phyloP scores from a whole-genome alignment of 768 basidiomycete genomes.

The Lyophyllum atratum region DNA sequence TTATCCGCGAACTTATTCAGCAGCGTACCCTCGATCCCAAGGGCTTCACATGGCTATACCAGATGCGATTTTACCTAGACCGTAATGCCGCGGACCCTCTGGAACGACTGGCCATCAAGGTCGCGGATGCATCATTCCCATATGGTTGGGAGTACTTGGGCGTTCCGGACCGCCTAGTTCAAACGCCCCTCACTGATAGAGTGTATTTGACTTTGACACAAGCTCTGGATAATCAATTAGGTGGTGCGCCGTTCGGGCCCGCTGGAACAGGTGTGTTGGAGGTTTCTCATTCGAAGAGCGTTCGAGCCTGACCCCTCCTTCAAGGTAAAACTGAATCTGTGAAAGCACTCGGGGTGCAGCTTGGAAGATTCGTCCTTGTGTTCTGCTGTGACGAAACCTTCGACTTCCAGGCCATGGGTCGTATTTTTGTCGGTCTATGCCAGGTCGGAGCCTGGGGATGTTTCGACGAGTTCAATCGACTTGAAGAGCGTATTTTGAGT shows the following conservation, averaged over 20 bases:
- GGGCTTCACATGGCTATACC: constrained; percentile 91
- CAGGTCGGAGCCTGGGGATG: constrained; percentile 99
- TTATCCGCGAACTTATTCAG: constrained; percentile 77
- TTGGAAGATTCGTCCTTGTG: constrained; percentile 99
- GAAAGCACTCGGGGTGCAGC: constrained; percentile 95
- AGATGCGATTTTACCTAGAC: constrained; percentile 98
- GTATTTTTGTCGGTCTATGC: constrained; percentile 97
- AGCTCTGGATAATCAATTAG: constrained; percentile 91
- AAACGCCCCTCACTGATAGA: constrained; percentile 95
- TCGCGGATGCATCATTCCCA: constrained; percentile 90
- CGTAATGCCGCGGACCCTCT: constrained; percentile 69
- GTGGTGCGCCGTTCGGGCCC: constrained; percentile 97
- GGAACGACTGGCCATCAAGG: constrained; percentile 76
- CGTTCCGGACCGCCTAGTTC: constrained; percentile 94
- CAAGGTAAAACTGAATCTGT: constrained; percentile 98
- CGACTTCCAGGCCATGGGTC: constrained; percentile 99
- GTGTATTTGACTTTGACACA: constrained; percentile 97
- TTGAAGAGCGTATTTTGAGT: constrained; percentile 96
- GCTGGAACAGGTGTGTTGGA: constrained; percentile 82
- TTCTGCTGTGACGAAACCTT: constrained; percentile 99
- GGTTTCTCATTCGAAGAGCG: too few relatives aligned
- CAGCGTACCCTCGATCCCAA: constrained; percentile 63
- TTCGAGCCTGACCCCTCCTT: constrained; percentile 1
- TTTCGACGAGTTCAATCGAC: constrained; percentile 96
- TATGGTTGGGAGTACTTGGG: constrained; percentile 99